Conservation (phyloP, 2,329 filamentous ascomycete genomes). For the Ceratocystis harringtonii region DNA sequence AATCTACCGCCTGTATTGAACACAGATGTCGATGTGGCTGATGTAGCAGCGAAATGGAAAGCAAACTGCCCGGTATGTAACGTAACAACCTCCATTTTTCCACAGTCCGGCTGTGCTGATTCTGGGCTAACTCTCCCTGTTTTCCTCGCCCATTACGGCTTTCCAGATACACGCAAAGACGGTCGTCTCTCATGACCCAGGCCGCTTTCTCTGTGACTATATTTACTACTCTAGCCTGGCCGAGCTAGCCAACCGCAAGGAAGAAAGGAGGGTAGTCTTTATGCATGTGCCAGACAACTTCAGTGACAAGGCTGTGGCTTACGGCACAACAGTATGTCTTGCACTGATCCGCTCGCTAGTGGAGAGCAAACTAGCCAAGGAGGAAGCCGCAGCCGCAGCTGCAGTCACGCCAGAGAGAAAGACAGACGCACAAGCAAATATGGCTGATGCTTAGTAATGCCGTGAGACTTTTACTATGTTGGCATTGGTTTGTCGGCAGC, state of each 20-base stretch:
- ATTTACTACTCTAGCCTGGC: constrained; percentile 59
- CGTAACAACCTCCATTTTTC: background rate
- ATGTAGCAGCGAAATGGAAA: constrained; percentile 42
- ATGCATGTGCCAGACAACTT: constrained; percentile 54
- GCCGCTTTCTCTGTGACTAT: constrained; percentile 63
- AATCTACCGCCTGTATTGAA: constrained; percentile 40
- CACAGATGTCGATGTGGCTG: constrained; percentile 42
- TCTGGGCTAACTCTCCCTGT: background rate
- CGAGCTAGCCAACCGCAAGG: constrained; percentile 34
- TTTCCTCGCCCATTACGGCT: background rate
- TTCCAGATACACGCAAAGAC: constrained; percentile 30
- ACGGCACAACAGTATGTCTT: constrained; percentile 37
- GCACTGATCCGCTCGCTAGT: constrained; percentile 43
- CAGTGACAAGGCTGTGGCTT: constrained; percentile 32
- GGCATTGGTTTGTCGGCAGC: no score
- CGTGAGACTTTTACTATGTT: no score
- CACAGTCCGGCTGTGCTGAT: background rate
- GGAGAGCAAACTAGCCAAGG: constrained; percentile 31
- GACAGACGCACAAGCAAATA: no score
- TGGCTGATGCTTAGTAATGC: no score
- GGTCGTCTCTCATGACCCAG: constrained; percentile 53
- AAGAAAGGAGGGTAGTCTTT: constrained; percentile 44
- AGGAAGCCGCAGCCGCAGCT: background rate
- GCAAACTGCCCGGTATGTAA: constrained; percentile 20
- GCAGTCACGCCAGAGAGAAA: background rate